A percentile compares a stretch with the other conserved stretches of the same genome.
Conservation (phyloP, 2,329 filamentous ascomycete genomes). For the Pyricularia pennisetigena region DNA sequence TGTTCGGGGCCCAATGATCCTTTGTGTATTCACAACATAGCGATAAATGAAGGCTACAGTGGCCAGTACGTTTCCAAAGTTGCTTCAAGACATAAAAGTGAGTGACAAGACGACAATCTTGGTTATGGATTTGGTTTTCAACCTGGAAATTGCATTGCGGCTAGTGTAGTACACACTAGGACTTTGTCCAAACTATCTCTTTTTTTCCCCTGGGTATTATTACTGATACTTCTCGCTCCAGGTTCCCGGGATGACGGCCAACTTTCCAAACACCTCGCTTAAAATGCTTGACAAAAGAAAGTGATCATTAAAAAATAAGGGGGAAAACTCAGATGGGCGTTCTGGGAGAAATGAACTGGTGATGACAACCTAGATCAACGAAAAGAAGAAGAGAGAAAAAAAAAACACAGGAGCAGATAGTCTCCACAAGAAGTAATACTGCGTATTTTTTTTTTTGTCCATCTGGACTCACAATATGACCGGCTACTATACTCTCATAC, state of each 20-base stretch:
- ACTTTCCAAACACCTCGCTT: background rate
- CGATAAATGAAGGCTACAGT: background rate
- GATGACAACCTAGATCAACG: too few species aligned
- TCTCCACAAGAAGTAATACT: background rate
- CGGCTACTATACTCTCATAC: background rate
- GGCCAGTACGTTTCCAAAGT: background rate
- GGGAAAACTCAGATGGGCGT: background rate
- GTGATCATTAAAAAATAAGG: background rate
- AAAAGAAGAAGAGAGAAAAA: background rate
- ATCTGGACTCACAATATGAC: background rate
- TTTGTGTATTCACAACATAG: background rate
- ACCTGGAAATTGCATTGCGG: background rate
- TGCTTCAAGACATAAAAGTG: background rate
- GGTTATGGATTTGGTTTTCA: background rate
- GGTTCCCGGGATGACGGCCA: background rate
- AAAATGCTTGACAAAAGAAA: background rate
- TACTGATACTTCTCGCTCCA: background rate
- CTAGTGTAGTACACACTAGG: background rate
- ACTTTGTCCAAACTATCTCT: background rate
- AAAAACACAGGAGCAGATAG: background rate
- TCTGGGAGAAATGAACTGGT: too few species aligned
- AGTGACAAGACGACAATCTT: background rate
- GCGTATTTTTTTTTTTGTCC: background rate
- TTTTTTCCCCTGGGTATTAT: background rate
- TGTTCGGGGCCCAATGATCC: background rate